A percentile compares a stretch with the other conserved stretches of the same genome.
Conservation (phyloP, 495 filamentous ascomycete species). For the Xylaria castorea region DNA sequence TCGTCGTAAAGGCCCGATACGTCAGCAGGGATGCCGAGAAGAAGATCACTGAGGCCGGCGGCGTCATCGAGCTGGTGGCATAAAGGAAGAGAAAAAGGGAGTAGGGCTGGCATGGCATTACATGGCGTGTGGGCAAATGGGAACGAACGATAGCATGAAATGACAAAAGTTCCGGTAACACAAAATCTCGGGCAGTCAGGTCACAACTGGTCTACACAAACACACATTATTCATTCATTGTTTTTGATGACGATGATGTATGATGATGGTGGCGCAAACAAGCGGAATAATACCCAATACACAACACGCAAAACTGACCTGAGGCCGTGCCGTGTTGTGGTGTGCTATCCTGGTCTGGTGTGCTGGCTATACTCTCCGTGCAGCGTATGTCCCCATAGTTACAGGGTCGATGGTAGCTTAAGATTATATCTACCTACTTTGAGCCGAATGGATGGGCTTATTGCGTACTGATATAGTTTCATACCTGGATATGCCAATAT, state of each 20-base stretch:
- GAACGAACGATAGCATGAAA: slow-evolving; percentile 28
- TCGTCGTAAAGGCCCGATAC: slow-evolving; percentile 88
- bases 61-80: slow-evolving; percentile 90
- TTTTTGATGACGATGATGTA: slow-evolving; percentile 14
- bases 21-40: slow-evolving; percentile 87
- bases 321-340: slow-evolving; percentile 5
- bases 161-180: slow-evolving; percentile 28
- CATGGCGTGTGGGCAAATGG: slow-evolving; percentile 20
- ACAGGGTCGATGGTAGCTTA: neutral
- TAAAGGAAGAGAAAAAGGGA: slow-evolving; percentile 53
- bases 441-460: neutral
- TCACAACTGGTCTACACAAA: slow-evolving; percentile 14
- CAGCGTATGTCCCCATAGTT: neutral
- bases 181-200: slow-evolving; percentile 23
- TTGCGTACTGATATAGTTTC: neutral
- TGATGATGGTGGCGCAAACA: slow-evolving; percentile 28
- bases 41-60: slow-evolving; percentile 95
- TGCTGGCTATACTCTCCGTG: neutral
- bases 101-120: slow-evolving; percentile 7
- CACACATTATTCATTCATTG: slow-evolving; percentile 13
- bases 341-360: neutral
- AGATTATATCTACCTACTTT: neutral
- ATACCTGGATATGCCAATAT: neutral
- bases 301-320: slow-evolving; percentile 19
- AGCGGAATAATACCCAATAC: slow-evolving; percentile 27